Base-by-base conservation (phyloP, 306 rosid species). In the Citrullus amarus region DNA sequence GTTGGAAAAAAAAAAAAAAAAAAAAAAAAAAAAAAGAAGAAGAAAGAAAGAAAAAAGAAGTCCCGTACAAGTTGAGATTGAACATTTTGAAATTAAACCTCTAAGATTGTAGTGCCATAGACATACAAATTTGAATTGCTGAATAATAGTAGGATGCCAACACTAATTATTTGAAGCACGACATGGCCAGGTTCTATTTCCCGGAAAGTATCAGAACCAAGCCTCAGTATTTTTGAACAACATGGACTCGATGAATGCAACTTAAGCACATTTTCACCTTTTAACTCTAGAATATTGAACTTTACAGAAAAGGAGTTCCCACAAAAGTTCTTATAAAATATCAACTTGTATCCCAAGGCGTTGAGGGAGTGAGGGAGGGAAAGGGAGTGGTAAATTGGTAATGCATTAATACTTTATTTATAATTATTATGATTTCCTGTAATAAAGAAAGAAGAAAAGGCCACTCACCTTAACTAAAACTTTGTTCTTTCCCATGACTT, bases 401-500 rank as follows among this genome's bases (percentile, higher is more conserved):
- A 78, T 9, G 39, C 14, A 30, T 55, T 0, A 6, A 44, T 17
- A 65, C n/a, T 66, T 38, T 39, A 32, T 57, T 62, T 30, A 34
- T 65, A 16, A 16, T 34, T 34, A 15, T 32, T 62, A 36, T 2
- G 38, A 17, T 66, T 38, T n/a, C 1, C 25, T 17, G 50, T 16
- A 62, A 65, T 70, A 22, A 58, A 32, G 14, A 58, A 16, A 59
- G 22, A 14, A 76, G 25, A 76, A 43, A 20, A 41, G 2, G 48
- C 36, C 67, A 78, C 83, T 82, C 16, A 88, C 99, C 98, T 96
- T 96, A 66, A 96, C 99, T 78, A 96, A 85, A 73, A 96, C 99
- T 85, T 96, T 96, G 83, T 91, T 96, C 84, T 96, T 96, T 38
- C 99, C 99, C 99, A 96, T 96, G 59, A 92, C 99, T 84, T 96